Evolutionary conservation across 2,329 filamentous ascomycete species (phyloP).

Genomic region (Dryadomyces quercivorus): DNA sequence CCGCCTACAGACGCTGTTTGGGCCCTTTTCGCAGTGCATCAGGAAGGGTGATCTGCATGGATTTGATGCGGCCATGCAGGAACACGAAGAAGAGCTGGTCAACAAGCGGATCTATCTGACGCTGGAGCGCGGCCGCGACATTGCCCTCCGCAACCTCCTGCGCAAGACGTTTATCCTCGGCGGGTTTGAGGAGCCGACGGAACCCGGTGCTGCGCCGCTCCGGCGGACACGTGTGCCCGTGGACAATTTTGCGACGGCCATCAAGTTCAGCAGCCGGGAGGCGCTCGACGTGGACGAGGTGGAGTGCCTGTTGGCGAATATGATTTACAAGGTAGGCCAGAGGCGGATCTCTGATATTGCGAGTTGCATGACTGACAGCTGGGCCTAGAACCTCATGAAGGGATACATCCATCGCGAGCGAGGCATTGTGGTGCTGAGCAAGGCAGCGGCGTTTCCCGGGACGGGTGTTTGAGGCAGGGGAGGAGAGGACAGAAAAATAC

Average conservation of each 20-base stretch:
- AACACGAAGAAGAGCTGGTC: conserved; percentile 85
- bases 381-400: conserved; percentile 74
- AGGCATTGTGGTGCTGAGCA: conserved; percentile 84
- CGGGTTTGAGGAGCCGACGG: conserved; percentile 68
- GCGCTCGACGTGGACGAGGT: conserved; percentile 80
- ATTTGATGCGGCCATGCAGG: conserved; percentile 71
- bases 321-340: conserved; percentile 84
- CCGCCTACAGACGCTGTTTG: conserved; percentile 63
- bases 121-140: conserved; percentile 81
- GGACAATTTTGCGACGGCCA: conserved; percentile 71
- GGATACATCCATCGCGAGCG: conserved; percentile 91
- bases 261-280: conserved; percentile 59
- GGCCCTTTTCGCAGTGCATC: conserved; percentile 67
- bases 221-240: conserved; percentile 70
- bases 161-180: conserved; percentile 81
- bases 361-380: neutral
- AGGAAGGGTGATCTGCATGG: conserved; percentile 68
- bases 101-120: conserved; percentile 90
- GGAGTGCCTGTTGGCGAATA: conserved; percentile 86
- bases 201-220: conserved; percentile 48
- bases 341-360: neutral
- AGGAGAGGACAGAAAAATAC: too few species aligned
- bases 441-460: conserved; percentile 84
- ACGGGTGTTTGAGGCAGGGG: conserved; percentile 47
- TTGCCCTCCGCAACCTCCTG: conserved; percentile 81